Evolutionary conservation across 768 basidiomycete genomes (phyloP), one percentile per base, ranked within the genome.

Genomic region (Cantharellus anzutake): DNA sequence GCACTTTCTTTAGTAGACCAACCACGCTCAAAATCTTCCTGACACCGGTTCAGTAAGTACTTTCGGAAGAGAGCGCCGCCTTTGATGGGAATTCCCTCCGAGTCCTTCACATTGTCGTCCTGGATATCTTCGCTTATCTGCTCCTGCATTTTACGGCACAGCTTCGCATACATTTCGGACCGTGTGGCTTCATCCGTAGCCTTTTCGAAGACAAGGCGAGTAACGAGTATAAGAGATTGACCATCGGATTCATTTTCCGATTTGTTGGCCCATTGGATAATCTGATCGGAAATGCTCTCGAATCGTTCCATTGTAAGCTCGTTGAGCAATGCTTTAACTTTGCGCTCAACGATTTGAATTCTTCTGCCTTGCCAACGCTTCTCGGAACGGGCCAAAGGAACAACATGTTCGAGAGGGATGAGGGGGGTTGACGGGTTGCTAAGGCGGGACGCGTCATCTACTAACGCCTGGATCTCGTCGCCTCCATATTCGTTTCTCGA

Each of bases 281-380:
- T 94, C 70, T 98, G 91, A 68, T 87, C 82, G 2, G 92, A 93
- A 67, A 97, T 96, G 4, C 87, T 83, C 65, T 92, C 88, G 76
- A 97, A 97, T 65, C 86, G 86, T 75, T 97, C 91, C 81, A 92
- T 86, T 11, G 93, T 93, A 41, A 97, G 79, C 73, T 91, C 94
- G 78, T 98, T 94, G 66, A 98, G 82, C 60, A 96, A 73, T 57
- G 75, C 74, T 71, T 86, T 91, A 73, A 96, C 92, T 72, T 93
- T 94, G 58, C 90, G 85, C 65, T 96, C 90, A 37, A 97, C 88
- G 63, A 85, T 72, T 65, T 89, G 89, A 4, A 63, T 42, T 64
- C 61, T 58, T 66, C 67, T 52, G 2, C 79, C 73, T 50, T 81
- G 78, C 94, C 92, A 97, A 53, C 88, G 80, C 68, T 94, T 91